Evolutionary conservation across 2,329 filamentous ascomycete species (phyloP).

Genomic region (Alternaria sp.): DNA sequence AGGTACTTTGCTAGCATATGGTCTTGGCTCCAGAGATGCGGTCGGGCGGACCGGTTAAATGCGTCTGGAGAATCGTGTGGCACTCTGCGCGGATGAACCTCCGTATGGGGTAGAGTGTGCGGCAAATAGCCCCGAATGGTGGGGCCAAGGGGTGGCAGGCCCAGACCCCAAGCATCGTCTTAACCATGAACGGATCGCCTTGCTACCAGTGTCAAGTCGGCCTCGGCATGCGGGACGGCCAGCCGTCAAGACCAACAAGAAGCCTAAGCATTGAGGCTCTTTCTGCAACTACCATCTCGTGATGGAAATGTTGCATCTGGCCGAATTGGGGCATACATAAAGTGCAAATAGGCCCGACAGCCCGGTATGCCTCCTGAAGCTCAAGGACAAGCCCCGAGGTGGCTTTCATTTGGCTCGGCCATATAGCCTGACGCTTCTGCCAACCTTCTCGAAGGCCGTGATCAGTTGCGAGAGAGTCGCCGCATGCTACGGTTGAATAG

Average conservation of each 20-base stretch:
- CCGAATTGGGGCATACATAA: slow-evolving; percentile 6
- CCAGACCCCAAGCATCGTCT: slow-evolving; percentile 14
- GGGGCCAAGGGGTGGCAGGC: slow-evolving; percentile 20
- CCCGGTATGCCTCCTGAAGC: slow-evolving; percentile 12
- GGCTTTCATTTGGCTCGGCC: slow-evolving; percentile 4
- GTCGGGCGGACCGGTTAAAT: slow-evolving; percentile 47
- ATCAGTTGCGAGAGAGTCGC: slow-evolving; percentile 13
- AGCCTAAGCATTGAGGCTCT: slow-evolving; percentile 11
- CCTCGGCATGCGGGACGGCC: slow-evolving; percentile 22
- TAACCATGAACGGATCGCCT: slow-evolving; percentile 15
- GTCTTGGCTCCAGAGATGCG: slow-evolving; percentile 32
- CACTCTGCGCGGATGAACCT: slow-evolving; percentile 29
- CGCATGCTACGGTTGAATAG: slow-evolving; percentile 29
- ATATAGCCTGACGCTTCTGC: slow-evolving; percentile 13
- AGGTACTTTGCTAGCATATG: slow-evolving; percentile 22
- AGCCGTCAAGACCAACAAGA: slow-evolving; percentile 18
- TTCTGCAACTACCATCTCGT: slow-evolving; percentile 2
- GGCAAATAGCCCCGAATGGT: slow-evolving; percentile 24
- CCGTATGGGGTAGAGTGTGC: slow-evolving; percentile 35
- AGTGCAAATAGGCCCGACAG: slow-evolving; percentile 14
- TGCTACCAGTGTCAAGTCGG: slow-evolving; percentile 12
- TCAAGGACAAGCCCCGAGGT: slow-evolving; percentile 14
- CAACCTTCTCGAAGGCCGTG: slow-evolving; percentile 20
- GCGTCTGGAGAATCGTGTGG: slow-evolving; percentile 27
- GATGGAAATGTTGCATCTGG: slow-evolving; percentile 8